Base-by-base conservation (phyloP, 768 basidiomycete genomes). In the Macrolepiota albuminosa region DNA sequence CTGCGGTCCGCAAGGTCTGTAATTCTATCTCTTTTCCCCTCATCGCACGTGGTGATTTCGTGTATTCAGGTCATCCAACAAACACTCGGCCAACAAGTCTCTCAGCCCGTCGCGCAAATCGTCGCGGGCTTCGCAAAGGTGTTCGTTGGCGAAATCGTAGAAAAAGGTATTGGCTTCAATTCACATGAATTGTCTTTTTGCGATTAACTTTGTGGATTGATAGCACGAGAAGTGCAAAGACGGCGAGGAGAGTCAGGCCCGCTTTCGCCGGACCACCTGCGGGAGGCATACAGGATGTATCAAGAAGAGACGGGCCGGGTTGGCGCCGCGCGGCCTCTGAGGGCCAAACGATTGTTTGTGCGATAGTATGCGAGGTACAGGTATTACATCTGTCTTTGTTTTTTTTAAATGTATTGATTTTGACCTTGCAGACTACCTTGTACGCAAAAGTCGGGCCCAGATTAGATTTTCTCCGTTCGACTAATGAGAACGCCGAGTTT, bases 61-160 rank as follows among this genome's bases (percentile, higher is more conserved):
- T 8, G n/a, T n/a, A 5, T 26, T 33, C 61, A 94, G 91, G 85
- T 93, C 36, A 89, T 96, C 62, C 91, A 93, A 68, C 89, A 93
- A 71, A 82, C 84, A 1, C 76, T 87, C 0, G 87, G 87, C 16
- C 88, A 92, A 60, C 89, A 93, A 66, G 90, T 91, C 6, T 92
- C 92, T 4, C 86, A 88, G 66, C 90, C 91, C 3, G 89, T 95
- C 5, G 88, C 93, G 1, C 93, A 94, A 63, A 85, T 95, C 47
- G 88, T 95, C 2, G 92, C 93, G 6, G 94, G 94, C 61, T 89
- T 96, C 59, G 82, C 84, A 14, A 96, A 95, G 68, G 92, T 96
- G 0, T 96, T 95, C 61, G 92, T 96, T 3, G 94, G 94, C 3
- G 93, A 95, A 71, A 90, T 96, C 6, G 83, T 95, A 18, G 93